Evolutionary conservation across 345 rosid species (phyloP).

Genomic region (Arabidopsis suecica): DNA sequence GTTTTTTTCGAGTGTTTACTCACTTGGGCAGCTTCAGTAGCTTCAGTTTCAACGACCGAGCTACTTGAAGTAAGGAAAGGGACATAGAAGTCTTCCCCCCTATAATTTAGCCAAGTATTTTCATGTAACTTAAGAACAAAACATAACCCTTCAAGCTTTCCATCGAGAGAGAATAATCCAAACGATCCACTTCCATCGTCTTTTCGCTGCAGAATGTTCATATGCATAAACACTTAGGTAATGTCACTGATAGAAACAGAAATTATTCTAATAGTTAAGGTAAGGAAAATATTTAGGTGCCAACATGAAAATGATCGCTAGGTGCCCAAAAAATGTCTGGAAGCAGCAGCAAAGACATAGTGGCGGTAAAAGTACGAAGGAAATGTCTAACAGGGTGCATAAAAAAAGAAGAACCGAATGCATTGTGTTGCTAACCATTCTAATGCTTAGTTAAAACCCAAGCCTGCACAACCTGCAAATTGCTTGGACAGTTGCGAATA

Average conservation of each 20-base stretch:
- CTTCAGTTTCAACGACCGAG: conserved; percentile 49
- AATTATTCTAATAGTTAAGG: not conserved
- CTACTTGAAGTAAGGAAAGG: conserved; percentile 62
- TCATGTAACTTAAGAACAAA: conserved; percentile 83
- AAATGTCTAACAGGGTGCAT: conserved; percentile 3
- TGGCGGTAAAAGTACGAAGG: not conserved
- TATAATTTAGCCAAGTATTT: conserved; percentile 68
- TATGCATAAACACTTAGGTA: conserved; percentile 30
- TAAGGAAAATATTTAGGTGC: conserved; percentile 5
- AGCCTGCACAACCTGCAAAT: conserved; percentile 7
- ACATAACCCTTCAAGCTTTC: conserved; percentile 66
- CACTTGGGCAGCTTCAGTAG: conserved; percentile 43
- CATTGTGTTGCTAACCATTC: conserved; percentile 10
- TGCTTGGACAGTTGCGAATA: conserved; percentile 4
- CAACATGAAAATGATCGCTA: conserved; percentile 24
- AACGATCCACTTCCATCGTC: conserved; percentile 59
- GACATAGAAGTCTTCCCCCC: conserved; percentile 77
- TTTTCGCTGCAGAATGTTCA: conserved; percentile 62
- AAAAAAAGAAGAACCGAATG: not conserved
- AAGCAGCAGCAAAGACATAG: conserved; percentile 28
- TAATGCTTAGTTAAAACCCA: conserved; percentile 2
- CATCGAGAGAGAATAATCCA: conserved; percentile 71
- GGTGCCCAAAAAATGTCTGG: conserved; percentile 14
- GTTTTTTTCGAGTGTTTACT: conserved; percentile 48
- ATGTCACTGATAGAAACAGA: conserved; percentile 1